Conservation (phyloP, 2,329 filamentous ascomycete genomes). For the Fusarium armeniacum region DNA sequence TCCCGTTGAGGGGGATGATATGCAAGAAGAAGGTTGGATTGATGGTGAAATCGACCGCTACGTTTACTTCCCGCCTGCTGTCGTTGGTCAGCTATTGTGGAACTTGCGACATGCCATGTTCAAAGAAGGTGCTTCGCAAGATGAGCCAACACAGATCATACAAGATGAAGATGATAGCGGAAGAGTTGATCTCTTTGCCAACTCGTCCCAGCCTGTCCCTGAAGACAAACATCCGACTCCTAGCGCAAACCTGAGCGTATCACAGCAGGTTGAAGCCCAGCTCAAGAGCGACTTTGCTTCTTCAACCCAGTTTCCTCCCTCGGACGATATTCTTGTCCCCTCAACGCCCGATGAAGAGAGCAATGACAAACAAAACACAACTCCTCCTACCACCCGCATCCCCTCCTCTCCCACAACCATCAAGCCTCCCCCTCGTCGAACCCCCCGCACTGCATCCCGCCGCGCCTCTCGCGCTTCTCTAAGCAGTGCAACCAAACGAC, state of each 20-base stretch:
- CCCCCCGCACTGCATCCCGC: slow-evolving; percentile 31
- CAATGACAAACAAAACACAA: slow-evolving; percentile 15
- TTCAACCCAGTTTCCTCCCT: slow-evolving; percentile 55
- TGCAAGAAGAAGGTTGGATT: slow-evolving; percentile 69
- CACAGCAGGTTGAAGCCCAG: slow-evolving; percentile 67
- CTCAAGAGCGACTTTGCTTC: slow-evolving; percentile 62
- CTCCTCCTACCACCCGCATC: slow-evolving; percentile 34
- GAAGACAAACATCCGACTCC: slow-evolving; percentile 36
- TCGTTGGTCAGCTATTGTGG: slow-evolving; percentile 69
- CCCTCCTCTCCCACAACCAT: slow-evolving; percentile 30
- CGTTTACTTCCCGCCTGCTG: slow-evolving; percentile 68
- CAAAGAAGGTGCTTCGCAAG: slow-evolving; percentile 47
- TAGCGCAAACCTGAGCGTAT: slow-evolving; percentile 57
- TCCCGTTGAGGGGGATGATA: slow-evolving; percentile 64
- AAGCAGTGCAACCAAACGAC: slow-evolving; percentile 24
- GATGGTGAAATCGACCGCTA: slow-evolving; percentile 65
- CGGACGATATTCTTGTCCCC: slow-evolving; percentile 54
- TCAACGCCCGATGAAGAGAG: slow-evolving; percentile 51
- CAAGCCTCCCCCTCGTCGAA: slow-evolving; percentile 40
- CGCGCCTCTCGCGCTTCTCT: slow-evolving; percentile 38
- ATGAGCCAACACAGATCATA: slow-evolving; percentile 32
- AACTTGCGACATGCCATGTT: slow-evolving; percentile 69
- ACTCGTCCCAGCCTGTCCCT: slow-evolving; percentile 37
- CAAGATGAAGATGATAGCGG: slow-evolving; percentile 37
- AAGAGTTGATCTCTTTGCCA: slow-evolving; percentile 41